Base-by-base conservation (phyloP, 2,329 filamentous ascomycete genomes). In the Sphaceloma murrayae region DNA sequence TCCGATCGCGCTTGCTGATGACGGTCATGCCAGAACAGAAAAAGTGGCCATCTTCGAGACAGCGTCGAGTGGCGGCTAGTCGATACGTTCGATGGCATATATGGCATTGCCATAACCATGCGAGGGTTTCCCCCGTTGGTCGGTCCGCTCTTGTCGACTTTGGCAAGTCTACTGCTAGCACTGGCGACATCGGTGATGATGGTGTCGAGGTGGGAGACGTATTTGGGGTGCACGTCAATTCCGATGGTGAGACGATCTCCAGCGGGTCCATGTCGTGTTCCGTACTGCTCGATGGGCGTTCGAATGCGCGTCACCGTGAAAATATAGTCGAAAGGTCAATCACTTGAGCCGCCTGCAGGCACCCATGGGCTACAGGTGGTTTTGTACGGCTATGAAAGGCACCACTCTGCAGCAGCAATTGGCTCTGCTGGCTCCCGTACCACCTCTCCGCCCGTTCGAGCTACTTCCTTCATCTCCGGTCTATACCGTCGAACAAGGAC, bases 101-200 rank as follows among this genome's bases (percentile, higher is more conserved):
- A 53, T 75, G 72, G 53, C 72, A 75, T 50, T 65, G 62, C 72
- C 72, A 75, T 24, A 69, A 56, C 72, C 71, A 75, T 14, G 54
- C 52, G 3, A 69, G 57, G 0, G 66, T 63, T 1, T 56, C 48
- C 4, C 54, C 47, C 0, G 62, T 56, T 1, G 55, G 7, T 7
- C 7, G 24, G 14, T 13, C 31, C 11, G 31, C 16, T 33, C 11
- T 32, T 16, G 36, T 16, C 3, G 36, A 29, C 19, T 10, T 19
- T 29, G 22, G 24, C 19, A 14, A 18, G 5, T 7, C 17, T 7
- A 19, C 9, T 16, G 26, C 27, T 4, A 11, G 8, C 18, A n/a
- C 5, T 16, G 36, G 10, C 26, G 21, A n/a, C 21, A n/a, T 14
- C 22, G 34, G 21, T 27, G 21, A 40, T 10, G 24, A 19, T 10